phyloP scores from a whole-genome alignment of 495 filamentous ascomycete species.

The Podospora fimiseda region DNA sequence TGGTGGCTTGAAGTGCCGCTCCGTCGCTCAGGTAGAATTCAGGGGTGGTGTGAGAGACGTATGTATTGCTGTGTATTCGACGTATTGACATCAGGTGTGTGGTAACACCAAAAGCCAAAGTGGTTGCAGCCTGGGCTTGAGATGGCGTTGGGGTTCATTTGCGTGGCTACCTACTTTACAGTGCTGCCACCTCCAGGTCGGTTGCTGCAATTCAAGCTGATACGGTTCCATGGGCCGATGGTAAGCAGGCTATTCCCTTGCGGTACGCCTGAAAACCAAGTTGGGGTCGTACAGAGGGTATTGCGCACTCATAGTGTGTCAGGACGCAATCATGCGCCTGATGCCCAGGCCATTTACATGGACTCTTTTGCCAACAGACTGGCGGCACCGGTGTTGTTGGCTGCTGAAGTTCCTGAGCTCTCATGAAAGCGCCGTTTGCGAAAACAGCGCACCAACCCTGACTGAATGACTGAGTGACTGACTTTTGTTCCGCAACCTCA shows the following conservation, averaged over 20 bases:
- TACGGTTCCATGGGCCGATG: slow-evolving; percentile 16
- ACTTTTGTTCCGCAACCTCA: slow-evolving; percentile 1
- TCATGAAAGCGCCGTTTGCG: too few relatives aligned
- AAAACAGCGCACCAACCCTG: slow-evolving; percentile 9
- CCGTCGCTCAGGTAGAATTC: not conserved
- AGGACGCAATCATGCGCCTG: slow-evolving; percentile 16
- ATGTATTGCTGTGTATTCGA: not conserved
- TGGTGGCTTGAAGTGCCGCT: not conserved
- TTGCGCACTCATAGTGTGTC: slow-evolving; percentile 21
- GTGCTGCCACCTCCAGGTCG: too few relatives aligned
- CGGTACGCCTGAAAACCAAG: slow-evolving; percentile 19
- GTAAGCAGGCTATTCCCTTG: slow-evolving; percentile 21
- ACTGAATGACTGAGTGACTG: too few relatives aligned
- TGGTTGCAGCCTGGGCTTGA: slow-evolving; percentile 4
- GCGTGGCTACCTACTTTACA: slow-evolving; percentile 15
- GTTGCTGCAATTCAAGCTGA: slow-evolving; percentile 10
- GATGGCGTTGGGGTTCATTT: slow-evolving; percentile 12
- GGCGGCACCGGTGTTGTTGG: too few relatives aligned
- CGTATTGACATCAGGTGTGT: not conserved
- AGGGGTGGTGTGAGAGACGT: not conserved
- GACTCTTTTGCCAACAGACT: not conserved
- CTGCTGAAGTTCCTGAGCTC: not conserved
- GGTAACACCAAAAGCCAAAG: not conserved
- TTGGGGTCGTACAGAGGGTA: slow-evolving; percentile 23
- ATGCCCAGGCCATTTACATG: not conserved